phyloP scores from a whole-genome alignment of 2,329 filamentous ascomycete genomes.

The Trichoderma sp. region DNA sequence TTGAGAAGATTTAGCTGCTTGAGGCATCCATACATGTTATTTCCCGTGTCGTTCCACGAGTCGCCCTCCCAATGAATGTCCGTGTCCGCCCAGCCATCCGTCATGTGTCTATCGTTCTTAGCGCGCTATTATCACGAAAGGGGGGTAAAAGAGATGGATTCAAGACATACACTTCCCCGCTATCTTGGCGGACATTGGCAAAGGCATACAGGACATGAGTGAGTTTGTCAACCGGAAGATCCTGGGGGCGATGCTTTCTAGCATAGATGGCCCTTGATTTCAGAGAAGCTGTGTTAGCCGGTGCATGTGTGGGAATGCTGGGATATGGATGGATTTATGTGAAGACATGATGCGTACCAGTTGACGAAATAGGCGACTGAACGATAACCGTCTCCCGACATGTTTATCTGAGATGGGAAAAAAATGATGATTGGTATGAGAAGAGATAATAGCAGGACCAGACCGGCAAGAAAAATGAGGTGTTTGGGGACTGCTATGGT shows the following conservation, averaged over 20 bases:
- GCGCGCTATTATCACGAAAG: constrained; percentile 13
- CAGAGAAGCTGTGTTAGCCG: constrained; percentile 19
- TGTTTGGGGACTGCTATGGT: neutral
- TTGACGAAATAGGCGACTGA: constrained; percentile 73
- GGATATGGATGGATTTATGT: neutral
- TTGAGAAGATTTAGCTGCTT: constrained; percentile 89
- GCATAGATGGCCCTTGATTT: constrained; percentile 73
- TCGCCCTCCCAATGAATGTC: constrained; percentile 73
- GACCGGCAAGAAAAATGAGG: constrained; percentile 1
- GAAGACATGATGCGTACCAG: constrained; percentile 42
- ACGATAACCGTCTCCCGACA: constrained; percentile 54
- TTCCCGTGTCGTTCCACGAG: constrained; percentile 67
- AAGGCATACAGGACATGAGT: constrained; percentile 92
- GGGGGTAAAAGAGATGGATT: neutral
- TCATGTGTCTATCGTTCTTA: constrained; percentile 44
- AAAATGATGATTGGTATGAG: constrained; percentile 1
- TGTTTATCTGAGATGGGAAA: neutral
- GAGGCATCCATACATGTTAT: constrained; percentile 81
- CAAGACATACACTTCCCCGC: constrained; percentile 66
- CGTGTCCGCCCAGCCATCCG: constrained; percentile 62
- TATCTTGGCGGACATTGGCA: constrained; percentile 76
- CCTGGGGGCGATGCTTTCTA: constrained; percentile 78
- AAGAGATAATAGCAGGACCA: neutral
- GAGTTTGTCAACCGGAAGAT: constrained; percentile 74
- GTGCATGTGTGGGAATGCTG: neutral